phyloP scores from a whole-genome alignment of 352 stramenopile genomes.

The Globisporangium heterothallicum region DNA sequence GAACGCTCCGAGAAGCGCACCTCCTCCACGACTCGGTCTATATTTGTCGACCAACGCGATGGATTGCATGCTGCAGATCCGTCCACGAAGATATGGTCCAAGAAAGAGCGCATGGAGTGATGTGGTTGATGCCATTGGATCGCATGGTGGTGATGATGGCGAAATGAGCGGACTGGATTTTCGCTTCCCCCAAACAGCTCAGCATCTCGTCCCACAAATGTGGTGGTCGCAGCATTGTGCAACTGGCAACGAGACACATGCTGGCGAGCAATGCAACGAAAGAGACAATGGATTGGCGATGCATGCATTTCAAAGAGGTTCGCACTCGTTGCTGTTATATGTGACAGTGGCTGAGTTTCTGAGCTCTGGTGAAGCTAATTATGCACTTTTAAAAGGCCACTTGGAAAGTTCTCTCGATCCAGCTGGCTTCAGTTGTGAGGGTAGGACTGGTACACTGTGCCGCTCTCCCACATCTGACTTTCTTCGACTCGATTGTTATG shows the following conservation, averaged over 20 bases:
- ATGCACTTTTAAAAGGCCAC: not conserved
- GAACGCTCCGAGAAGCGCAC: too few species aligned
- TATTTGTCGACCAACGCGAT: too few species aligned
- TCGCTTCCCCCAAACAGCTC: too few species aligned
- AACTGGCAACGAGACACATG: too few species aligned
- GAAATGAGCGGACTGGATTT: not conserved
- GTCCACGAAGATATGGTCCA: too few species aligned
- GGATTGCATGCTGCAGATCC: too few species aligned
- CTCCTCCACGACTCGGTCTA: too few species aligned
- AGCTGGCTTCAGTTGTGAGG: not conserved
- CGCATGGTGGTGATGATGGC: not conserved
- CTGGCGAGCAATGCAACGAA: too few species aligned
- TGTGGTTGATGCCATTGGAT: too few species aligned
- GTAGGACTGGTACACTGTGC: not conserved
- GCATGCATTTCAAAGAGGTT: not conserved
- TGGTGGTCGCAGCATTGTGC: not conserved
- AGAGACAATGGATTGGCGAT: not conserved
- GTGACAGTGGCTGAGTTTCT: not conserved
- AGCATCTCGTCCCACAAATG: not conserved
- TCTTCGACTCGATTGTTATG: too few species aligned
- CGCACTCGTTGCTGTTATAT: not conserved
- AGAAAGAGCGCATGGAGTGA: too few species aligned
- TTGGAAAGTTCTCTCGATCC: not conserved
- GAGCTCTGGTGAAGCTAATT: not conserved
- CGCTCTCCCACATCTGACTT: not conserved